Percentiles rank a stretch among this genome's conserved stretches.
Conservation (phyloP, 768 basidiomycete genomes). For the Baorangia bicolor region DNA sequence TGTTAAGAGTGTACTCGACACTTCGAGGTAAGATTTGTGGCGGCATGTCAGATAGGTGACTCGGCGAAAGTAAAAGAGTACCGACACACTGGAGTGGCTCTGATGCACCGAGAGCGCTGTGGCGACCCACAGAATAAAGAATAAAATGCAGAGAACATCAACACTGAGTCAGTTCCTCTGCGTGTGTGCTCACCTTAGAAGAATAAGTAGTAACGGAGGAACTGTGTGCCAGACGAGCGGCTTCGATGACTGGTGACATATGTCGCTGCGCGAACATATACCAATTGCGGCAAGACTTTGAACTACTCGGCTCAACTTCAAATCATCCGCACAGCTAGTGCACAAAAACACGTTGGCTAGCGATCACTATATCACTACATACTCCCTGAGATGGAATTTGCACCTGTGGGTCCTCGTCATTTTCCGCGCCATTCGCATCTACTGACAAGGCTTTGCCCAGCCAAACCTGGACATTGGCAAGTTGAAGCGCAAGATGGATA, state of each 20-base stretch:
- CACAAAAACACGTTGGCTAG: conserved; percentile 20
- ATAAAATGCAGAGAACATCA: neutral
- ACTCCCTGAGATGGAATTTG: conserved; percentile 27
- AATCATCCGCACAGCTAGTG: conserved; percentile 10
- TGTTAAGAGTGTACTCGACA: neutral
- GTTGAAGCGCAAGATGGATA: conserved; percentile 26
- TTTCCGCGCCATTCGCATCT: neutral
- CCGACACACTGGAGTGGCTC: conserved; percentile 12
- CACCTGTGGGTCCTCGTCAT: conserved; percentile 27
- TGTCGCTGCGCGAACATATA: neutral
- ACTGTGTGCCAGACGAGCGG: neutral
- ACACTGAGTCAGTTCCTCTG: neutral
- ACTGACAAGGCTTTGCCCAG: conserved; percentile 12
- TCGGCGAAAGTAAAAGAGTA: neutral
- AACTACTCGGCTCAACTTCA: conserved; percentile 5
- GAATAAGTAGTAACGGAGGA: neutral
- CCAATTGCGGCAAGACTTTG: conserved; percentile 26
- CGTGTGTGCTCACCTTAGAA: neutral
- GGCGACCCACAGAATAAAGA: conserved; percentile 1
- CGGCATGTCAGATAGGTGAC: conserved; percentile 5
- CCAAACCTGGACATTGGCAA: conserved; percentile 18
- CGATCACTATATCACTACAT: neutral
- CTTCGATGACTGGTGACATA: neutral
- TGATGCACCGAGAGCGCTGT: neutral
- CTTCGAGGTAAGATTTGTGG: conserved; percentile 23